Percentiles rank a stretch among this genome's conserved stretches.
phyloP scores from a whole-genome alignment of 2,329 filamentous ascomycete genomes.

The Clonostachys rosea region DNA sequence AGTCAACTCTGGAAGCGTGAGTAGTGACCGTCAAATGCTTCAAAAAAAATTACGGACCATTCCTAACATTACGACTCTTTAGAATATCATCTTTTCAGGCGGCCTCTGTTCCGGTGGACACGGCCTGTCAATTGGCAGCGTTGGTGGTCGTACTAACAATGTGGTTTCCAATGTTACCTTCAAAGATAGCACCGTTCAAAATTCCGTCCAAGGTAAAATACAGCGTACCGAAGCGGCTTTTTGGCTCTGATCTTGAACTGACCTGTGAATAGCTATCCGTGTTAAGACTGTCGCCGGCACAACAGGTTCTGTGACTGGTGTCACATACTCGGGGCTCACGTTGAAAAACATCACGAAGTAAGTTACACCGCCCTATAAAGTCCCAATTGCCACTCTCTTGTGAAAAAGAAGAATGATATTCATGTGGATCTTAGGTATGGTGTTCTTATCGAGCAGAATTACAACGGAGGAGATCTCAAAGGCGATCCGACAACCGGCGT shows the following conservation, averaged over 20 bases:
- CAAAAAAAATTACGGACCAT: no score
- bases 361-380: no score
- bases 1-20: constrained; percentile 41
- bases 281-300: constrained; percentile 44
- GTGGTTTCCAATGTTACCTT: constrained; percentile 45
- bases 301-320: constrained; percentile 34
- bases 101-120: constrained; percentile 38
- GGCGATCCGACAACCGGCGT: constrained; percentile 41
- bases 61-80: no score
- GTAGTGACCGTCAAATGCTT: no score
- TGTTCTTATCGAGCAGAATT: constrained; percentile 35
- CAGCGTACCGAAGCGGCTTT: no score
- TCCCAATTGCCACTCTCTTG: no score
- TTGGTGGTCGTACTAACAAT: constrained; percentile 45
- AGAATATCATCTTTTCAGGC: constrained; percentile 37
- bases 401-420: no score
- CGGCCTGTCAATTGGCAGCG: constrained; percentile 35
- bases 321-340: constrained; percentile 37
- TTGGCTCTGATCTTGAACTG: no score
- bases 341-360: constrained; percentile 26
- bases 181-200: constrained; percentile 38
- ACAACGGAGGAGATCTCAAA: constrained; percentile 39
- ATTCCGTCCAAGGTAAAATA: constrained; percentile 43
- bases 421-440: constrained; percentile 21
- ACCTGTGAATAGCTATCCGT: constrained; percentile 15